Conservation (phyloP, 345 rosid species). For the Lepidium didymum region DNA sequence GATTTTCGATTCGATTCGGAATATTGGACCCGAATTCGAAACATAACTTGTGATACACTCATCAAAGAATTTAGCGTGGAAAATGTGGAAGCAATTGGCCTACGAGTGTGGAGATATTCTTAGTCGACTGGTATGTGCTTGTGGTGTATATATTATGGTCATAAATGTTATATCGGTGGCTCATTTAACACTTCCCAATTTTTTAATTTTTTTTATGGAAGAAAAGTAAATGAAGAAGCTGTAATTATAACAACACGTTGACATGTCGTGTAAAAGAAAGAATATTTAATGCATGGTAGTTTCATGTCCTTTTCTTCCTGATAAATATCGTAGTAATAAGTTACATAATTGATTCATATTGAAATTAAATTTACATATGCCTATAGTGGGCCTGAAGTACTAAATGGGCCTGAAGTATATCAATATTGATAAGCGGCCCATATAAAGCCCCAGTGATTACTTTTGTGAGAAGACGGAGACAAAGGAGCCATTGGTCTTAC, state of each 20-base stretch:
- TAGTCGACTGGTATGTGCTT: neutral
- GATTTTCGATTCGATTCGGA: no score
- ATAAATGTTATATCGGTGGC: neutral
- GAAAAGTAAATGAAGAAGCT: neutral
- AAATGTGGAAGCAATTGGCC: neutral
- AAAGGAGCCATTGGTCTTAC: neutral
- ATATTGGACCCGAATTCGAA: no score
- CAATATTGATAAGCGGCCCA: neutral
- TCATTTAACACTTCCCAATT: neutral
- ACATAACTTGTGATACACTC: no score
- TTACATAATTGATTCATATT: no score
- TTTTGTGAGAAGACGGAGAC: neutral
- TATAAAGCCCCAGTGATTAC: constrained; percentile 1
- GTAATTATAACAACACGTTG: constrained; percentile 20
- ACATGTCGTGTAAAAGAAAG: constrained; percentile 17
- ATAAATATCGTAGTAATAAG: neutral
- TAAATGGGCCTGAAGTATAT: neutral
- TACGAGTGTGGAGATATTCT: neutral
- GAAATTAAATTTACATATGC: no score
- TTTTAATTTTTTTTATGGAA: neutral
- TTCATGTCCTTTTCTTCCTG: constrained; percentile 25
- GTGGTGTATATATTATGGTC: neutral
- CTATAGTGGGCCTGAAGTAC: no score
- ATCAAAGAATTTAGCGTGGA: no score
- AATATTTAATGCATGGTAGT: constrained; percentile 17